These are phyloP conservation scores for Sclerotinia trifoliorum DNA, from an alignment of 2,329 filamentous ascomycete species.

Conservation along the genomic window DNA sequence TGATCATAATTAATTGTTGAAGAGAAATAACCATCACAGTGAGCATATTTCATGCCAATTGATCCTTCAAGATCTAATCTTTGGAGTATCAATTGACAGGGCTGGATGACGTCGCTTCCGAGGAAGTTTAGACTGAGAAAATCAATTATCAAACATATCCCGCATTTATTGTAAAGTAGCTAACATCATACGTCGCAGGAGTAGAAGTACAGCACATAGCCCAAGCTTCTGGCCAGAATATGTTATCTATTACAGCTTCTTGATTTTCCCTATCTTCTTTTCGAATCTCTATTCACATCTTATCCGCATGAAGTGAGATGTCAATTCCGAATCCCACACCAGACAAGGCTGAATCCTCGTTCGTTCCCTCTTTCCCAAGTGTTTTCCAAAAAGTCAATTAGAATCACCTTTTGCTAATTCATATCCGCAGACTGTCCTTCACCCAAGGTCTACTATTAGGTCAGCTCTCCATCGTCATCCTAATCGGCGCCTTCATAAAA, in stretches of 20 bases:
- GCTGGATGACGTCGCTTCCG: slow-evolving; percentile 19
- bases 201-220: not conserved
- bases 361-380: slow-evolving; percentile 31
- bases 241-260: not conserved
- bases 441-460: slow-evolving; percentile 91
- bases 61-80: not conserved
- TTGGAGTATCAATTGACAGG: not conserved
- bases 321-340: slow-evolving; percentile 17
- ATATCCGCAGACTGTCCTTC: slow-evolving; percentile 70
- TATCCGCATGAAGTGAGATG: slow-evolving; percentile 6
- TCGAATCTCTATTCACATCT: not conserved
- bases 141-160: slow-evolving; percentile 2
- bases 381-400: slow-evolving; percentile 14
- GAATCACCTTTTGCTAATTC: slow-evolving; percentile 2
- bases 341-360: slow-evolving; percentile 44
- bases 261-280: not conserved
- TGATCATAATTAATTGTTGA: not conserved
- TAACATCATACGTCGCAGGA: not conserved
- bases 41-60: no score
- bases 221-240: not conserved
- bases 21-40: no score
- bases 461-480: slow-evolving; percentile 85
- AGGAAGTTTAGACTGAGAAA: slow-evolving; percentile 6
- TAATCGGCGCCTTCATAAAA: slow-evolving; percentile 95
- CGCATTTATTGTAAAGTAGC: not conserved